Percentiles rank a stretch among this genome's conserved stretches.
Conservation (phyloP, 2,329 filamentous ascomycete genomes). For the Ophiostoma ips region DNA sequence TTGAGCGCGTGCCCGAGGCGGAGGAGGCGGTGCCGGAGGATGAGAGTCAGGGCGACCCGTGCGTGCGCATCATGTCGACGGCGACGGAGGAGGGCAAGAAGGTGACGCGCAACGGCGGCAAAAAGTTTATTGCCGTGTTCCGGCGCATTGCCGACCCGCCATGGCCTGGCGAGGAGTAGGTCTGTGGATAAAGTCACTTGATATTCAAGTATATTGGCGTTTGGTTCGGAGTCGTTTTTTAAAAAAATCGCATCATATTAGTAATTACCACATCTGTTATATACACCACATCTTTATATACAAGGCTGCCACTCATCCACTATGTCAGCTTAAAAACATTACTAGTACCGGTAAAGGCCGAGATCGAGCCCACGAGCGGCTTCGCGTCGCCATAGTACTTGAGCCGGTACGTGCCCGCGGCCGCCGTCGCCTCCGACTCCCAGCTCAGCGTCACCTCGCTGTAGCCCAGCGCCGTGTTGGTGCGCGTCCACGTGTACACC, state of each 20-base stretch:
- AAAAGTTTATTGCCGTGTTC: constrained; percentile 85
- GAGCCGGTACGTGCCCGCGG: constrained; percentile 55
- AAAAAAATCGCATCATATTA: too few relatives aligned
- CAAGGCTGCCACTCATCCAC: too few relatives aligned
- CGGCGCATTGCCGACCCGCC: constrained; percentile 64
- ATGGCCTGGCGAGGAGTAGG: constrained; percentile 33
- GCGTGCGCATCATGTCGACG: constrained; percentile 58
- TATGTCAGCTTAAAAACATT: constrained; percentile 17
- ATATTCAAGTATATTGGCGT: background rate
- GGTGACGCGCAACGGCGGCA: constrained; percentile 76
- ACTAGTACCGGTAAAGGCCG: constrained; percentile 35
- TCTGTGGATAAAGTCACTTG: background rate
- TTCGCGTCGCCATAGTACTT: constrained; percentile 75
- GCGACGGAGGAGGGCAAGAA: constrained; percentile 98
- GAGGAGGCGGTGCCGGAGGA: constrained; percentile 42
- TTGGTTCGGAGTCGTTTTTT: background rate
- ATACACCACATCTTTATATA: too few relatives aligned
- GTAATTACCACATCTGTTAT: too few relatives aligned
- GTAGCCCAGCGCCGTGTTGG: constrained; percentile 53
- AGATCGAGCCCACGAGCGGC: constrained; percentile 38
- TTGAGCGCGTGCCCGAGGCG: constrained; percentile 53
- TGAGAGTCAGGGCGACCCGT: constrained; percentile 42
- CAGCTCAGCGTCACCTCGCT: constrained; percentile 66
- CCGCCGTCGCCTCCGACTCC: constrained; percentile 53
- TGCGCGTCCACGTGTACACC: constrained; percentile 65